These are phyloP conservation scores for Zygosaccharomyces gambellarensis DNA, from an alignment of 805 yeast species.

Conservation along the genomic window DNA sequence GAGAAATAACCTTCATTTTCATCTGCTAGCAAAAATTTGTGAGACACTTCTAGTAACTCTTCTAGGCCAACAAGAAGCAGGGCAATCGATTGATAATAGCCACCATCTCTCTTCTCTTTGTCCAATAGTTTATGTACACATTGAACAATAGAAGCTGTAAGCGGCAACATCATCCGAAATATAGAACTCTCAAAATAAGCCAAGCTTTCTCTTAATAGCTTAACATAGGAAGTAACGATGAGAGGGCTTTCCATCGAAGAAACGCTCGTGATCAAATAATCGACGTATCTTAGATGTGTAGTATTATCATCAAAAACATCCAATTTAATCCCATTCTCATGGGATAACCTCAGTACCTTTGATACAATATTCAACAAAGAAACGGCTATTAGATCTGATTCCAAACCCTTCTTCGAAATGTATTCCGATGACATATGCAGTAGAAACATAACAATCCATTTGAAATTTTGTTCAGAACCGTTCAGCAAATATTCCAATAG, in stretches of 20 bases:
- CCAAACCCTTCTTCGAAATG: constrained; percentile 19
- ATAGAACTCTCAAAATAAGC: constrained; percentile 47
- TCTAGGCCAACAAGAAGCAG: constrained; percentile 56
- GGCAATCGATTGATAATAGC: constrained; percentile 43
- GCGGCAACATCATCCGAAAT: constrained; percentile 50
- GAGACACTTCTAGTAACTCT: constrained; percentile 55
- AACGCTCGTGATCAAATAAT: constrained; percentile 49
- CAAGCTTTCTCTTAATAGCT: constrained; percentile 48
- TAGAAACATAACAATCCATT: constrained; percentile 39
- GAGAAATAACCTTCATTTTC: constrained; percentile 27
- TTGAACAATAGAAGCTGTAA: constrained; percentile 44
- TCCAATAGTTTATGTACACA: constrained; percentile 22
- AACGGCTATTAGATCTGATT: constrained; percentile 32
- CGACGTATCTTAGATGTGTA: constrained; percentile 35
- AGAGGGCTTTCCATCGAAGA: constrained; percentile 40
- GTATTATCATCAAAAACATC: constrained; percentile 32
- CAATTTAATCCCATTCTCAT: constrained; percentile 28
- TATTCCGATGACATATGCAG: constrained; percentile 36
- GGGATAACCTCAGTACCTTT: constrained; percentile 30
- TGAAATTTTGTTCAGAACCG: constrained; percentile 55
- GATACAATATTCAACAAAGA: constrained; percentile 32
- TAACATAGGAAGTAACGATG: constrained; percentile 34
- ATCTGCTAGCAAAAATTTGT: constrained; percentile 45
- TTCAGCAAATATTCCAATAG: constrained; percentile 45
- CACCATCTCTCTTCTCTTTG: constrained; percentile 33